Evolutionary conservation across 371 early-diverging fungal genomes (phyloP).

Genomic region (Mucor racemosus): DNA sequence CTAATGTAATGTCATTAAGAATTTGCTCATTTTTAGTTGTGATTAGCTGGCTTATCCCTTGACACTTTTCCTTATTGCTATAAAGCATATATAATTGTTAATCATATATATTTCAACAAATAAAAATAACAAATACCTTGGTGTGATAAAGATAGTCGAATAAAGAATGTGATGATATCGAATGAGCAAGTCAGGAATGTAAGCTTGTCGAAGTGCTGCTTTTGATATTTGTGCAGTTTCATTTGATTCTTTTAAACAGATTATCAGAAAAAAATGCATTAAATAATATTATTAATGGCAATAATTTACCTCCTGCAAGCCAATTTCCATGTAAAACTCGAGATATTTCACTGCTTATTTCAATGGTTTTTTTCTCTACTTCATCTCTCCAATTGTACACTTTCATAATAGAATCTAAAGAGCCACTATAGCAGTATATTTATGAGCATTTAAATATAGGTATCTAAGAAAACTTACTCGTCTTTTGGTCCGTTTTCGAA

Average conservation of each 20-base stretch:
- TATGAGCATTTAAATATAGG: background rate
- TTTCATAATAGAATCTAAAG: background rate
- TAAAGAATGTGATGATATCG: slow-evolving; percentile 17
- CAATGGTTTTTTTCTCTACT: slow-evolving; percentile 9
- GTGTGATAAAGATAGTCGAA: slow-evolving; percentile 1
- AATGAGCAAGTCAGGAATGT: slow-evolving; percentile 25
- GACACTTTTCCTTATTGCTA: slow-evolving; percentile 10
- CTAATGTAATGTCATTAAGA: slow-evolving; percentile 10
- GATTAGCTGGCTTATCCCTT: background rate
- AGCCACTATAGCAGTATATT: slow-evolving; percentile 8
- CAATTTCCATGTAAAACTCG: slow-evolving; percentile 19
- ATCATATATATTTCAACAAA: too few relatives aligned
- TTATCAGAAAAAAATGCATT: too few relatives aligned
- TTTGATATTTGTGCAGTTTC: slow-evolving; percentile 13
- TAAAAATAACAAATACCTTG: slow-evolving; percentile 6
- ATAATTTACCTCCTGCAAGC: slow-evolving; percentile 12
- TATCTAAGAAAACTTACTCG: background rate
- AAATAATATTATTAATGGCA: too few relatives aligned
- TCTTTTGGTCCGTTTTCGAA: slow-evolving; percentile 3
- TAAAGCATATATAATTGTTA: background rate
- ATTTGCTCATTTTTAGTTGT: background rate
- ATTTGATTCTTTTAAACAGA: background rate
- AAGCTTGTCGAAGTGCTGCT: slow-evolving; percentile 4
- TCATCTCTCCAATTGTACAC: slow-evolving; percentile 10
- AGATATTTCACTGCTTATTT: slow-evolving; percentile 2